Evolutionary conservation across 2,329 filamentous ascomycete species (phyloP).

Genomic region (Exophiala oligosperma): DNA sequence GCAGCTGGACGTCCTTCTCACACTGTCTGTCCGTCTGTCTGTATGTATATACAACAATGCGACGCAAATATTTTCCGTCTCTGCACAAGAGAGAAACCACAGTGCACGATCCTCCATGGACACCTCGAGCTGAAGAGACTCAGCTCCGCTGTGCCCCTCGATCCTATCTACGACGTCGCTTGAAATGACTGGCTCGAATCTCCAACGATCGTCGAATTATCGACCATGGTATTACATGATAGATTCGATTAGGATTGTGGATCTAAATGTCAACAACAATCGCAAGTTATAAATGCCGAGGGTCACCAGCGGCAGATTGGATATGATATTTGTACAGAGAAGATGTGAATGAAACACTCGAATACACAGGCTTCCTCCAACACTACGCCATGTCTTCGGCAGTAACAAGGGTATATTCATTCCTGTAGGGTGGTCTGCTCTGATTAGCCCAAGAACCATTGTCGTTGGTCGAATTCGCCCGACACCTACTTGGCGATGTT

Average conservation of each 20-base stretch:
- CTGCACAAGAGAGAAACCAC: no score
- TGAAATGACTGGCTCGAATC: no score
- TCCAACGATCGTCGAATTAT: not conserved
- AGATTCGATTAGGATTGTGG: constrained; percentile 8
- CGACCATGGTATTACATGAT: constrained; percentile 19
- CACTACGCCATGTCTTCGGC: not conserved
- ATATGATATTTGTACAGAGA: no score
- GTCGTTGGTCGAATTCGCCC: not conserved
- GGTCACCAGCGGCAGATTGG: no score
- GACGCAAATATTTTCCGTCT: not conserved
- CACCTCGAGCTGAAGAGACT: no score
- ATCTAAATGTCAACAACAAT: constrained; percentile 1
- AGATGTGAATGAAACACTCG: no score
- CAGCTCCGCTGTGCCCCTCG: no score
- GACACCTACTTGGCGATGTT: constrained; percentile 54
- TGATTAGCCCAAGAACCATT: not conserved
- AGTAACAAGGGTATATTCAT: not conserved
- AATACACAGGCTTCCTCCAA: no score
- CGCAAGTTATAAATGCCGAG: not conserved
- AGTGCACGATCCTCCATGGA: no score
- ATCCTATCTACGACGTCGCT: no score
- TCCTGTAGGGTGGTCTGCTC: not conserved
- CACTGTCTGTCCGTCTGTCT: not conserved
- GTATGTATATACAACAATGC: not conserved
- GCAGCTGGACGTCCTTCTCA: not conserved